phyloP scores from a whole-genome alignment of 176 grass and related monocot genomes.

The Miscanthus lutarioriparius region DNA sequence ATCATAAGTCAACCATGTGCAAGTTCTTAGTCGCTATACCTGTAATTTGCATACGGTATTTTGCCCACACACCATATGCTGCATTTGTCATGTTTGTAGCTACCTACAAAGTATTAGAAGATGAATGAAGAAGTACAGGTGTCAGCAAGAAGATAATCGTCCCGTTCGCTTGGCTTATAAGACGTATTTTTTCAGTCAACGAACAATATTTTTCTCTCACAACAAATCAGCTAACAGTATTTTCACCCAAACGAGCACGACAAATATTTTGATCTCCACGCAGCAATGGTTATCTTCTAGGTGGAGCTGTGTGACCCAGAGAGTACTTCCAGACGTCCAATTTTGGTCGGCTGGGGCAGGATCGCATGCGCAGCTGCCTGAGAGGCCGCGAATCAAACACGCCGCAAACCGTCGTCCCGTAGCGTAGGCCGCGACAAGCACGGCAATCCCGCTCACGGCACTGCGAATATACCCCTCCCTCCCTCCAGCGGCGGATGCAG shows the following conservation, averaged over 20 bases:
- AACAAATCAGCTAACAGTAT: too few relatives aligned
- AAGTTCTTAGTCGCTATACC: constrained; percentile 9
- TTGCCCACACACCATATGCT: constrained; percentile 77
- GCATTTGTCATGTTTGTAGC: constrained; percentile 75
- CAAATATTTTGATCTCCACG: background rate
- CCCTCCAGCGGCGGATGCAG: too few relatives aligned
- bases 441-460: background rate
- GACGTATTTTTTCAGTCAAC: too few relatives aligned
- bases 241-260: too few relatives aligned
- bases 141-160: background rate
- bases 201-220: too few relatives aligned
- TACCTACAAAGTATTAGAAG: constrained; percentile 44
- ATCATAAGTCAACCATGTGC: background rate
- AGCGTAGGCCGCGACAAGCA: background rate
- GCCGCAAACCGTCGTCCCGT: background rate
- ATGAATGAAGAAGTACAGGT: constrained; percentile 7
- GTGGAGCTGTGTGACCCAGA: too few relatives aligned
- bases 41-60: constrained; percentile 89
- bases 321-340: too few relatives aligned
- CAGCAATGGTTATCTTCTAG: too few relatives aligned
- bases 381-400: background rate
- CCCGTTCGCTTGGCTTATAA: too few relatives aligned
- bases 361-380: too few relatives aligned
- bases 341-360: background rate
- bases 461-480: background rate